Evolutionary conservation across 2,329 filamentous ascomycete species (phyloP), one percentile per base, ranked within the genome.

Genomic region (Leptosphaerulina australis): DNA sequence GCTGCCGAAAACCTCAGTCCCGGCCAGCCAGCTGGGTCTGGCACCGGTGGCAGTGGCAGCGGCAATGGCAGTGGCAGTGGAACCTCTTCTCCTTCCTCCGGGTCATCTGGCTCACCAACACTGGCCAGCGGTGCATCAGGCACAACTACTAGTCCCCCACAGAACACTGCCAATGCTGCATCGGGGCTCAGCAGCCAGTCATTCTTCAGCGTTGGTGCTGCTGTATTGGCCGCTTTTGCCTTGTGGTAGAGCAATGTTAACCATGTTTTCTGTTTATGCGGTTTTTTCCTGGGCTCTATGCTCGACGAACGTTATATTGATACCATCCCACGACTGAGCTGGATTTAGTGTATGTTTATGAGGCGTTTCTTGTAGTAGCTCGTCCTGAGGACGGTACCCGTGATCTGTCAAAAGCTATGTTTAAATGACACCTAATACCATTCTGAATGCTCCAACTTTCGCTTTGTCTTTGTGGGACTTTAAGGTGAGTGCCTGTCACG

Each of bases 1-100:
- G 76, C 75, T 4, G 50, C 72, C 1, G 68, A 71, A 59, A 77
- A 75, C 60, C 63, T 78, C 34, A 70, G 68, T 39, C 76, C 78
- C 5, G 71, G 74, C 7, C 67, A 73, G 30, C 53, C 53, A 14
- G 35, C 63, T 40, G 64, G 63, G 30, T 64, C 60, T 18, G 53
- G 51, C 12, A 43, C 30, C 24, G 25, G 28, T 12, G 45, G 37
- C 25, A 29, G 37, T 14, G 43, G 20, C 14, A 38, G 46, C 33
- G 34, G 4, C 24, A 15, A 20, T 25, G 11, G 10, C 11, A 18
- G 35, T 31, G 50, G 56, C 33, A 40, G 55, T 25, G 36, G 46
- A 18, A 46, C 56, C 8, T 39, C 53, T 24, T 33, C 48, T 26
- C 50, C 61, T 15, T 48, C 58, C 12, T 41, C 56, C 6, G 44